A percentile compares a stretch with the other conserved stretches of the same genome.
These are phyloP conservation scores for Lactarius pseudohatsudake DNA, from an alignment of 768 basidiomycete genomes.

Conservation along the genomic window DNA sequence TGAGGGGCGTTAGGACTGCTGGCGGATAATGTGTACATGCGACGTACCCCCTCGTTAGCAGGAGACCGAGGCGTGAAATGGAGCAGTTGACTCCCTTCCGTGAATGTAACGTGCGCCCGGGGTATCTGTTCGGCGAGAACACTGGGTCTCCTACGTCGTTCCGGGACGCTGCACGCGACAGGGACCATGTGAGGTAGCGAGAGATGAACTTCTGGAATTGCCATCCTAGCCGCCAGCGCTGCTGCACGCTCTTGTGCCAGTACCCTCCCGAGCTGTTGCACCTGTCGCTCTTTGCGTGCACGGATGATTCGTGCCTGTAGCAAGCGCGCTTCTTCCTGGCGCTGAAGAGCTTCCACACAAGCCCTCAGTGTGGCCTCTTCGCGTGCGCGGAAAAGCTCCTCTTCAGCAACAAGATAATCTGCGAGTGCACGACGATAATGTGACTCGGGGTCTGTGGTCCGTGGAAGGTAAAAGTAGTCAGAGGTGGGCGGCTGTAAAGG, in stretches of 20 bases:
- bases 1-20: neutral
- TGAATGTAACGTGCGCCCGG: neutral
- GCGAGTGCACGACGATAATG: slow-evolving; percentile 26
- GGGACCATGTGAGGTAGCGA: neutral
- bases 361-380: slow-evolving; percentile 10
- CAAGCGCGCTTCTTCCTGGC: slow-evolving; percentile 6
- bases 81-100: neutral
- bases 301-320: neutral
- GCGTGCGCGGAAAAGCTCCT: slow-evolving; percentile 15
- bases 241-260: neutral
- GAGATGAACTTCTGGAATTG: neutral
- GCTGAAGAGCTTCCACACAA: slow-evolving; percentile 2
- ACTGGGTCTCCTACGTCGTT: neutral
- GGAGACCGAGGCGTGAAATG: neutral
- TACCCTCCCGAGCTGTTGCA: neutral
- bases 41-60: slow-evolving; percentile 3
- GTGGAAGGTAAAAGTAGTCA: neutral
- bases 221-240: neutral
- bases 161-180: neutral
- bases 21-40: too few relatives aligned
- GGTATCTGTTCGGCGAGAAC: too few relatives aligned
- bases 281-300: slow-evolving; percentile 2
- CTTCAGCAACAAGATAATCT: slow-evolving; percentile 16
- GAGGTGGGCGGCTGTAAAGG: neutral
- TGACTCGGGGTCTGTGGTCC: neutral